Percentiles rank a stretch among this genome's conserved stretches.
Conservation (phyloP, 306 rosid species). For the Dryas alaskensis region DNA sequence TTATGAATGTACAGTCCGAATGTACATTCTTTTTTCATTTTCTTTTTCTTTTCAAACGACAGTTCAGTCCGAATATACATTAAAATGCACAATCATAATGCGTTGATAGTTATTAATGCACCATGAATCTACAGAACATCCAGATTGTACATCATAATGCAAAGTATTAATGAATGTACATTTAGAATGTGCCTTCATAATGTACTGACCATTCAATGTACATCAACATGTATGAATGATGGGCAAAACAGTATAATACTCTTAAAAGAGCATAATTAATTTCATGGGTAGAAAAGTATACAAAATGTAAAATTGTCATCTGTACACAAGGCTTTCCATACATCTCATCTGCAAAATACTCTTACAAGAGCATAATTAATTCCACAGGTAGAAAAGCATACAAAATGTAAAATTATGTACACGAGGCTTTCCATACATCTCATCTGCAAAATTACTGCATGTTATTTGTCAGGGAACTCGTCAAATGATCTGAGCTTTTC, state of each 20-base stretch:
- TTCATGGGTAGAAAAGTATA: not conserved
- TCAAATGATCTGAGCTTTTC: slow-evolving; percentile 60
- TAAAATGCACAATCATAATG: too few relatives aligned
- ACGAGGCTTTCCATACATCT: not conserved
- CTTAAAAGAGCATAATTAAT: not conserved
- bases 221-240: not conserved
- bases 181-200: not conserved
- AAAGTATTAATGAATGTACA: too few relatives aligned
- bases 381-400: not conserved
- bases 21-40: too few relatives aligned
- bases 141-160: not conserved
- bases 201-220: not conserved
- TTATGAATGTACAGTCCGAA: too few relatives aligned
- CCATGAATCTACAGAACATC: not conserved
- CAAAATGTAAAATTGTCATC: not conserved
- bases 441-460: slow-evolving; percentile 13
- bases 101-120: too few relatives aligned
- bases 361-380: not conserved
- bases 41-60: too few relatives aligned
- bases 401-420: not conserved
- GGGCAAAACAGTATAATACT: not conserved
- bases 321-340: not conserved
- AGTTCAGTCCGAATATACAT: too few relatives aligned
- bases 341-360: not conserved
- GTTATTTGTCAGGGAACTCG: slow-evolving; percentile 39